These are phyloP conservation scores for Pseudoturritis turrita DNA, from an alignment of 345 rosid species.

Conservation along the genomic window DNA sequence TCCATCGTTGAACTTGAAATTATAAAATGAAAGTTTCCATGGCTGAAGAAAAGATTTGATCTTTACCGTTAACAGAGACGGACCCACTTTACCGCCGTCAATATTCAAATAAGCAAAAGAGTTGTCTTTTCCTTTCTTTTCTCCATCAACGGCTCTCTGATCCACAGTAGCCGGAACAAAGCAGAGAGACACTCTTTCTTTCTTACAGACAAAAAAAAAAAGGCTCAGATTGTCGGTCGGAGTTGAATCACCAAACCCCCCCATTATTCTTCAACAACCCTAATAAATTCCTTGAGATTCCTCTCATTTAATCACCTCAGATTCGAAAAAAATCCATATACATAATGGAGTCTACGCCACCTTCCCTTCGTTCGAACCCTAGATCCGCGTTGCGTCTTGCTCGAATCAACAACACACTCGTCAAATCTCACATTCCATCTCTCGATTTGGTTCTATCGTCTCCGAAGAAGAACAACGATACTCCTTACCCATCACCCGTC, in stretches of 20 bases:
- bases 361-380: conserved; percentile 48
- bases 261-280: conserved; percentile 13
- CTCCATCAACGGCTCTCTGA: conserved; percentile 28
- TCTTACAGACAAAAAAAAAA: neutral
- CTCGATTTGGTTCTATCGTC: conserved; percentile 51
- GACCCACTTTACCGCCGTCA: conserved; percentile 26
- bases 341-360: conserved; percentile 55
- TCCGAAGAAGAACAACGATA: conserved; percentile 35
- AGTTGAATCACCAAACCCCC: neutral
- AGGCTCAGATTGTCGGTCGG: conserved; percentile 4
- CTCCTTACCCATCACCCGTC: conserved; percentile 40
- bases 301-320: conserved; percentile 7
- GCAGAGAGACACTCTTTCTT: neutral
- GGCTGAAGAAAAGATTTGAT: neutral
- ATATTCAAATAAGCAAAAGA: conserved; percentile 6
- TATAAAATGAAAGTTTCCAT: too few relatives aligned
- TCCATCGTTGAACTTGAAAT: too few relatives aligned
- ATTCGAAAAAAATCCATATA: neutral
- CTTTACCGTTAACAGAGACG: conserved; percentile 25
- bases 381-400: conserved; percentile 63
- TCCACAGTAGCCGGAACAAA: conserved; percentile 17
- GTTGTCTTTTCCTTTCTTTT: neutral
- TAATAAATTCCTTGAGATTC: conserved; percentile 22
- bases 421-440: conserved; percentile 39
- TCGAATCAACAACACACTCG: conserved; percentile 26